phyloP scores from a whole-genome alignment of 2,329 filamentous ascomycete species.

The Tolypocladium capitatum region DNA sequence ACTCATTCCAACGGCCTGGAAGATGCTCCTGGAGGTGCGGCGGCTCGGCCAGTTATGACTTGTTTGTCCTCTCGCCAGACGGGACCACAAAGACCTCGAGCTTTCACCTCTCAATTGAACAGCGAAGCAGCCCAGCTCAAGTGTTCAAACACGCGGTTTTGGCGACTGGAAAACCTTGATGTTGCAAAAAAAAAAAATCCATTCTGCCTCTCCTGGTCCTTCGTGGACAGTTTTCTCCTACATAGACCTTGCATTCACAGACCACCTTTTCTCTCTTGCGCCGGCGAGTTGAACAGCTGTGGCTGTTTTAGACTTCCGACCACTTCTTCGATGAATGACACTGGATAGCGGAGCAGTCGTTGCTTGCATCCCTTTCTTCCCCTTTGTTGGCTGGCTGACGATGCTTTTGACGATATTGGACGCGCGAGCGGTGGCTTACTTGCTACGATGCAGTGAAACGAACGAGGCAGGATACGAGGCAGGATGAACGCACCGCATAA shows the following conservation, averaged over 20 bases:
- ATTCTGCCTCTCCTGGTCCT: neutral
- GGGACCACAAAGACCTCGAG: neutral
- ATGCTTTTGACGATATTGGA: neutral
- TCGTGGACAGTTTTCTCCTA: neutral
- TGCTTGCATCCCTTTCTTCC: neutral
- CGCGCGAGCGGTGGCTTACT: neutral
- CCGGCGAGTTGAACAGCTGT: neutral
- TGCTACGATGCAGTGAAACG: neutral
- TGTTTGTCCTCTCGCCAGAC: neutral
- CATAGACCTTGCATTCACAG: slow-evolving; percentile 1
- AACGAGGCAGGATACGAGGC: neutral
- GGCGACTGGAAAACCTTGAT: neutral
- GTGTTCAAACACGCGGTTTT: neutral
- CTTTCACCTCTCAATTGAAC: neutral
- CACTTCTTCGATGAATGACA: neutral
- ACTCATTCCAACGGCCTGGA: neutral
- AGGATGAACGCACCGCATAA: neutral
- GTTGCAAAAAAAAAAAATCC: neutral
- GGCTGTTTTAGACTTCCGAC: neutral
- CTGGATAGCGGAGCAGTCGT: neutral
- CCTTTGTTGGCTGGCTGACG: neutral
- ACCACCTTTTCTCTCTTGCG: neutral
- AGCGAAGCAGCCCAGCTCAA: neutral
- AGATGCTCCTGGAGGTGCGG: neutral
- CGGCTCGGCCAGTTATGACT: neutral